Percentiles rank a stretch among this genome's conserved stretches.
Evolutionary conservation across 2,329 filamentous ascomycete species (phyloP).

Genomic region (Esteya vermicola): DNA sequence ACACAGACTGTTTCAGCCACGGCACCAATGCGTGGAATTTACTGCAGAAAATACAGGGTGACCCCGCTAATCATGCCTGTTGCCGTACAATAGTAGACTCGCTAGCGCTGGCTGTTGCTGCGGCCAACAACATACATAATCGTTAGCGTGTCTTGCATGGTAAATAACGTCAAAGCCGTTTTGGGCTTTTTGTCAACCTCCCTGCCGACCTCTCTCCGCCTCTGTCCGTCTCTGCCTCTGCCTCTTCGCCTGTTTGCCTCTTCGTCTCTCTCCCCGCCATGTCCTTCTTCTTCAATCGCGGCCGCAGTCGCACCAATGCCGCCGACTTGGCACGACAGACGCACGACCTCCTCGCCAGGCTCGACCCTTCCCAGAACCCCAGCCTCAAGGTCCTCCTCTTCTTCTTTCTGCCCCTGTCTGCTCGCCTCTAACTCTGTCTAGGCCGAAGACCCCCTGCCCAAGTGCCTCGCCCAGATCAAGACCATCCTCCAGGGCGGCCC

Average conservation of each 20-base stretch:
- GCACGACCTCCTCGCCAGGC: conserved; percentile 11
- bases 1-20: no score
- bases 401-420: neutral
- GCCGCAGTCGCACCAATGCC: conserved; percentile 12
- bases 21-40: no score
- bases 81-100: no score
- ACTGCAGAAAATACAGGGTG: no score
- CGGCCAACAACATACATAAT: no score
- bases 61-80: no score
- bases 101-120: no score
- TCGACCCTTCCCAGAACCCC: conserved; percentile 6
- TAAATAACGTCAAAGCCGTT: no score
- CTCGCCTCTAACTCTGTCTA: conserved; percentile 20
- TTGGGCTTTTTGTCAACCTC: no score
- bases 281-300: conserved; percentile 14
- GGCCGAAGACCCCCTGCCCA: conserved; percentile 69
- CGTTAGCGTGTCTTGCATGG: no score
- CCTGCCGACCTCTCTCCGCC: neutral
- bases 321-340: conserved; percentile 12
- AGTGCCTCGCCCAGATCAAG: conserved; percentile 83
- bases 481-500: conserved; percentile 83
- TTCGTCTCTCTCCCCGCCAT: conserved; percentile 6
- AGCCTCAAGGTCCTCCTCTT: conserved; percentile 1
- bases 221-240: neutral
- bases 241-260: neutral